These are phyloP conservation scores for Phytophthora constricta DNA, from an alignment of 352 stramenopile species.

Conservation along the genomic window DNA sequence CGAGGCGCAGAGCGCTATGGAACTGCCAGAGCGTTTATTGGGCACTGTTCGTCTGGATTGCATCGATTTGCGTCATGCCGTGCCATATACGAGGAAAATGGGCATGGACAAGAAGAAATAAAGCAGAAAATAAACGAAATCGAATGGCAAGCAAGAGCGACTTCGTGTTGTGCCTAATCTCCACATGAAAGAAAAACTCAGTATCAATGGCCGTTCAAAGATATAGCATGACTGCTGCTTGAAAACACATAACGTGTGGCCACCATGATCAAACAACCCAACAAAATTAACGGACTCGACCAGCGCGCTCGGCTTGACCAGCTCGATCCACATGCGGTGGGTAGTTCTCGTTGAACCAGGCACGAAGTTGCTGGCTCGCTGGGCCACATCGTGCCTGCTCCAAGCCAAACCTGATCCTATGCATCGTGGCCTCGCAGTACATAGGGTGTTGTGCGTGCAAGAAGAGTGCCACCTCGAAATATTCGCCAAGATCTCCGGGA, in stretches of 20 bases:
- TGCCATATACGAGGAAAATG: constrained; percentile 45
- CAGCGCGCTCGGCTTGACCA: not conserved
- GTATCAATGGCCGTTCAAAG: too few species aligned
- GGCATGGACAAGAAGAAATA: constrained; percentile 39
- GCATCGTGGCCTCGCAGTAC: not conserved
- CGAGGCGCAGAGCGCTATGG: constrained; percentile 67
- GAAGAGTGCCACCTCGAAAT: not conserved
- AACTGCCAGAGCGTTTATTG: constrained; percentile 80
- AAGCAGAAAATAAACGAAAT: constrained; percentile 1
- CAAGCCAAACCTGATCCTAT: not conserved
- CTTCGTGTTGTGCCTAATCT: not conserved
- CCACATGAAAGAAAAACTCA: too few species aligned
- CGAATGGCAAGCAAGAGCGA: too few species aligned
- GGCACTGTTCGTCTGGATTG: constrained; percentile 73
- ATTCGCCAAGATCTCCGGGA: not conserved
- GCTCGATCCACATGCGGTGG: not conserved
- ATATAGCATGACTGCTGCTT: too few species aligned
- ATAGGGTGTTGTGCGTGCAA: not conserved
- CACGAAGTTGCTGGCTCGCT: too few species aligned
- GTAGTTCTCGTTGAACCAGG: not conserved
- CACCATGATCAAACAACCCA: too few species aligned
- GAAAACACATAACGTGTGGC: too few species aligned
- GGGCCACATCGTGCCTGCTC: not conserved
- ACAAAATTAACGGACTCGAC: too few species aligned
- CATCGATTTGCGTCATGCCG: constrained; percentile 65